phyloP scores from a whole-genome alignment of 495 filamentous ascomycete species.

The Copromyces sp. region DNA sequence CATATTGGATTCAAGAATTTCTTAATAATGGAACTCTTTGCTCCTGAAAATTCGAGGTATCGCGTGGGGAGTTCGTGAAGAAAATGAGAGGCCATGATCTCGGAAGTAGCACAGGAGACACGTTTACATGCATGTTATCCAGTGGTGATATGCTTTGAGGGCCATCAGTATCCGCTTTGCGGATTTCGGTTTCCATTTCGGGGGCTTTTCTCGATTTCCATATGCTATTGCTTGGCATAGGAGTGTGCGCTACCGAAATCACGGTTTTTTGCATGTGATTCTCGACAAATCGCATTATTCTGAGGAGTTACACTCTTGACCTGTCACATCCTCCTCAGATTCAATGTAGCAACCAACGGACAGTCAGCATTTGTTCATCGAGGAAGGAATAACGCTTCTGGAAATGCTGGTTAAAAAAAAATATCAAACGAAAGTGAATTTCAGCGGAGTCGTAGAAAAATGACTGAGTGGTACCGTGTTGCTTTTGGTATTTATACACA shows the following conservation, averaged over 20 bases:
- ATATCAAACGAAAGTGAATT: too few species aligned
- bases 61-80: not conserved
- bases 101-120: too few species aligned
- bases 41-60: not conserved
- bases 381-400: too few species aligned
- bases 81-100: not conserved
- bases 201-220: not conserved
- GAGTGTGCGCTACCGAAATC: not conserved
- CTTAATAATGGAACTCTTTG: not conserved
- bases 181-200: not conserved
- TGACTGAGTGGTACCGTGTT: too few species aligned
- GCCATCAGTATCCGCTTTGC: too few species aligned
- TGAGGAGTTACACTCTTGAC: not conserved
- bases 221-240: not conserved
- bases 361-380: not conserved
- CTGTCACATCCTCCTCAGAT: not conserved
- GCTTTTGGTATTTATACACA: too few species aligned
- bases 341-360: not conserved
- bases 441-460: too few species aligned
- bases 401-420: too few species aligned
- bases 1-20: slow-evolving; percentile 7
- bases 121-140: too few species aligned
- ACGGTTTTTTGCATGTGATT: not conserved
- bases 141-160: too few species aligned
- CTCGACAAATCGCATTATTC: not conserved